A percentile compares a stretch with the other conserved stretches of the same genome.
Conservation (phyloP, 371 early-diverging fungal species). For the Apophysomyces variabilis region DNA sequence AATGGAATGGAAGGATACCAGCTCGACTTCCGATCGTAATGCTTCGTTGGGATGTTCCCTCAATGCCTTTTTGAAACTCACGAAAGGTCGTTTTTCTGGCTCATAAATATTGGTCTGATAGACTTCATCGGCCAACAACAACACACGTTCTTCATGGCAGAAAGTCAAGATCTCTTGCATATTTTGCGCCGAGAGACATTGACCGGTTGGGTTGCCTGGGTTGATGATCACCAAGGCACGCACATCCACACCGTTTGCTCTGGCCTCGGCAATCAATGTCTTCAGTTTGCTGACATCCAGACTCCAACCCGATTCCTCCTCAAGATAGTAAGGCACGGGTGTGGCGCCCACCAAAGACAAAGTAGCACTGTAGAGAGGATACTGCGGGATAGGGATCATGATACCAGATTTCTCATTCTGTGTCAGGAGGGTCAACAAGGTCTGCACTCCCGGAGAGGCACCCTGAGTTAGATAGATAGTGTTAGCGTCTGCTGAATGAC, state of each 20-base stretch:
- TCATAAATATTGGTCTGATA: conserved; percentile 95
- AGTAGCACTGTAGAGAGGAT: conserved; percentile 98
- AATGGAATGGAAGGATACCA: conserved; percentile 95
- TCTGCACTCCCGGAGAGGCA: conserved; percentile 89
- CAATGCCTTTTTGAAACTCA: conserved; percentile 93
- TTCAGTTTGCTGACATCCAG: conserved; percentile 70
- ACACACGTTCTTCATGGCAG: conserved; percentile 79
- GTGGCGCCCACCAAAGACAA: conserved; percentile 80
- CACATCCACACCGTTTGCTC: conserved; percentile 79
- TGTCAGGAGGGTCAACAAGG: conserved; percentile 82
- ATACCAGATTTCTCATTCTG: conserved; percentile 82
- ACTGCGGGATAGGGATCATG: conserved; percentile 98
- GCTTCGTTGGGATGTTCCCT: conserved; percentile 20
- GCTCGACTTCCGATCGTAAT: conserved; percentile 50
- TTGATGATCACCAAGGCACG: conserved; percentile 96
- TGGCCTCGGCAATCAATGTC: conserved; percentile 67
- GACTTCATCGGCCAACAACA: conserved; percentile 96
- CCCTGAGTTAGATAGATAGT: conserved; percentile 92
- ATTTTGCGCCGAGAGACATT: conserved; percentile 79
- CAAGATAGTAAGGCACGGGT: conserved; percentile 90
- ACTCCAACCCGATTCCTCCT: conserved; percentile 88
- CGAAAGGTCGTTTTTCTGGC: conserved; percentile 83
- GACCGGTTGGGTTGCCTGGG: conserved; percentile 98
- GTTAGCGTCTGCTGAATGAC: conserved; percentile 81
- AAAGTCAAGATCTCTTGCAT: conserved; percentile 90